Percentiles rank a stretch among this genome's conserved stretches.
phyloP scores from a whole-genome alignment of 2,329 filamentous ascomycete species.

The Colletotrichum eleusines region DNA sequence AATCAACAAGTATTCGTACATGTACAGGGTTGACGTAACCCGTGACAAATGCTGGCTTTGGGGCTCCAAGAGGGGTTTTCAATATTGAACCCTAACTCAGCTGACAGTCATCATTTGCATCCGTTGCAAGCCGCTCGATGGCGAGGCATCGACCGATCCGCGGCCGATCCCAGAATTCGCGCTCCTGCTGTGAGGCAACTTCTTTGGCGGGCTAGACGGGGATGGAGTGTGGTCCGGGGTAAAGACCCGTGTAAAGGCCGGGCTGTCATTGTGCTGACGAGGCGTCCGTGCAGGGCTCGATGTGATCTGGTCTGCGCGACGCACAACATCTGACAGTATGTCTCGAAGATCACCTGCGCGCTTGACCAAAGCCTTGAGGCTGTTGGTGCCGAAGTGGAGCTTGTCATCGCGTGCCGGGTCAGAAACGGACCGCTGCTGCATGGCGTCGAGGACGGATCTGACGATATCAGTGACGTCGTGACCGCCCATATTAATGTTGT shows the following conservation, averaged over 20 bases:
- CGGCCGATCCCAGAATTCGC: conserved; percentile 64
- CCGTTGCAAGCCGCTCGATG: conserved; percentile 64
- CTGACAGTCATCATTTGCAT: conserved; percentile 76
- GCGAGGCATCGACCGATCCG: conserved; percentile 65
- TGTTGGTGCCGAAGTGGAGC: conserved; percentile 77
- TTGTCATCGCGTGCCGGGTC: conserved; percentile 61
- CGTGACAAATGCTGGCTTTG: not conserved
- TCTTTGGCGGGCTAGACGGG: conserved; percentile 65
- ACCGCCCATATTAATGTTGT: conserved; percentile 49
- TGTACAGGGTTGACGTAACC: conserved; percentile 39
- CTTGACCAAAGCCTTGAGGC: conserved; percentile 74
- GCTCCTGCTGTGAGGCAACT: conserved; percentile 64
- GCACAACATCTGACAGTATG: conserved; percentile 69
- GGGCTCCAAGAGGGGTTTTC: not conserved
- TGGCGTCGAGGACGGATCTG: conserved; percentile 72
- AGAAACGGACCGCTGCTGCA: conserved; percentile 66
- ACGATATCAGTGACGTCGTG: conserved; percentile 63
- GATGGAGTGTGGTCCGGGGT: conserved; percentile 63
- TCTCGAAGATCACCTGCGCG: conserved; percentile 71
- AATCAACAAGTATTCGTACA: conserved; percentile 43
- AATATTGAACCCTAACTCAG: conserved; percentile 49
- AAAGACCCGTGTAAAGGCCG: conserved; percentile 76
- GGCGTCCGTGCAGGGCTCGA: conserved; percentile 67
- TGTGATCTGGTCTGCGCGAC: conserved; percentile 68
- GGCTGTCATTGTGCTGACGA: conserved; percentile 65